These are phyloP conservation scores for Solanum hybrid DNA, from an alignment of 305 asterid genomes.

Conservation along the genomic window DNA sequence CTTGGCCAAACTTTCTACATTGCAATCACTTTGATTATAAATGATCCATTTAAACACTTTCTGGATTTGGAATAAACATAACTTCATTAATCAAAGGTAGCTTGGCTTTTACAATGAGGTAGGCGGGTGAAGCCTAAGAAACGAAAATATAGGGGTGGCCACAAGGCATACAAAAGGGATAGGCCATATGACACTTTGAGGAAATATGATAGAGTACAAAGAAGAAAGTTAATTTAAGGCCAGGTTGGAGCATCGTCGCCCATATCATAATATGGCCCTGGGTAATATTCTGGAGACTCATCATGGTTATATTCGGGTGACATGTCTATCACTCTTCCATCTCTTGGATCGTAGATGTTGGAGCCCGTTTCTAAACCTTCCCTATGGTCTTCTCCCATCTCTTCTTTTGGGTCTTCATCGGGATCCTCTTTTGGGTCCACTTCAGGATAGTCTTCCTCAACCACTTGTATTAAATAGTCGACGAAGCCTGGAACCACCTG, in stretches of 20 bases:
- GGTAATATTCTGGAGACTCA: background rate
- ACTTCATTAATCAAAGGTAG: background rate
- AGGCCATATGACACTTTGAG: background rate
- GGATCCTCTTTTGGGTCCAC: background rate
- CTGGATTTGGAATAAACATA: background rate
- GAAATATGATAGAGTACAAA: background rate
- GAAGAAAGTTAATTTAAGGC: background rate
- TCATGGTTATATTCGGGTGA: background rate
- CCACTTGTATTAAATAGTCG: background rate
- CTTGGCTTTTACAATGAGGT: background rate
- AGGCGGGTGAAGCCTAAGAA: background rate
- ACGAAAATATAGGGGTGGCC: background rate
- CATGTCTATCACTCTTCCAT: background rate
- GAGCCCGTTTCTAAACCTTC: background rate
- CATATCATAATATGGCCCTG: background rate
- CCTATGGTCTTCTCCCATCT: background rate
- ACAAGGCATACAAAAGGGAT: background rate
- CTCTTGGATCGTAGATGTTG: background rate
- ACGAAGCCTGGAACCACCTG: background rate
- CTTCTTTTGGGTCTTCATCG: background rate
- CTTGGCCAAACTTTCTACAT: background rate
- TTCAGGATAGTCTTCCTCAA: background rate
- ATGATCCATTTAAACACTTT: background rate
- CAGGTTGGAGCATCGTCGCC: background rate
- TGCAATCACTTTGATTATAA: background rate